Base-by-base conservation (phyloP, 2,329 filamentous ascomycete genomes). In the Aspergillus sp. region DNA sequence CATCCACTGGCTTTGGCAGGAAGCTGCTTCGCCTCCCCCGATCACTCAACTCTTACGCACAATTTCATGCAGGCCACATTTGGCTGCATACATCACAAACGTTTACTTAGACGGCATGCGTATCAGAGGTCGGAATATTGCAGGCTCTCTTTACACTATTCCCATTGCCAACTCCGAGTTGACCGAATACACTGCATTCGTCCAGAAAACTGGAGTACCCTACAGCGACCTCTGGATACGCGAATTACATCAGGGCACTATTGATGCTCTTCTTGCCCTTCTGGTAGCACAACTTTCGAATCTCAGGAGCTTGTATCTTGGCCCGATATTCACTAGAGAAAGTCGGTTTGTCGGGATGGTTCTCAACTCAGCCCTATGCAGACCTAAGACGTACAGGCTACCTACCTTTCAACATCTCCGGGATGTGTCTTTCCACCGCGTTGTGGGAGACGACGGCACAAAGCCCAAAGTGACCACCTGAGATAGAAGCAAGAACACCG, bases 231-330 rank as follows among this genome's bases (percentile, higher is more conserved):
- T 30, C 6, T 69, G 66, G 67, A 65, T 60, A 39, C 38, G 60
- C 25, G 57, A 59, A 58, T 19, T 70, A 17, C 47, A 48, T n/a
- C 9, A 59, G 13, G 66, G 63, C 30, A 52, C 36, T 15, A 49
- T 62, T 8, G 66, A 70, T 60, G 66, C 66, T 7, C 51, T 64
- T 49, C 19, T 65, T 23, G 57, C 67, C 5, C 63, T 70, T 28
- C 45, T 70, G 15, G 48, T 69, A 49, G 52, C 63, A 30, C 63
- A 64, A 43, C 50, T 66, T 2, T 54, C 59, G 1, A 68, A 55
- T 45, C 50, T 69, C 36, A 61, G 39, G 43, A 17, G 4, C 53
- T 59, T 70, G 7, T 55, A 62, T 10, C 62, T 69, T 10, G 57
- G 30, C 21, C 2, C 19, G 10, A 52, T 19, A 19, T 65, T 64